Evolutionary conservation across 495 filamentous ascomycete genomes (phyloP).

Genomic region (Baudoinia panamericana): DNA sequence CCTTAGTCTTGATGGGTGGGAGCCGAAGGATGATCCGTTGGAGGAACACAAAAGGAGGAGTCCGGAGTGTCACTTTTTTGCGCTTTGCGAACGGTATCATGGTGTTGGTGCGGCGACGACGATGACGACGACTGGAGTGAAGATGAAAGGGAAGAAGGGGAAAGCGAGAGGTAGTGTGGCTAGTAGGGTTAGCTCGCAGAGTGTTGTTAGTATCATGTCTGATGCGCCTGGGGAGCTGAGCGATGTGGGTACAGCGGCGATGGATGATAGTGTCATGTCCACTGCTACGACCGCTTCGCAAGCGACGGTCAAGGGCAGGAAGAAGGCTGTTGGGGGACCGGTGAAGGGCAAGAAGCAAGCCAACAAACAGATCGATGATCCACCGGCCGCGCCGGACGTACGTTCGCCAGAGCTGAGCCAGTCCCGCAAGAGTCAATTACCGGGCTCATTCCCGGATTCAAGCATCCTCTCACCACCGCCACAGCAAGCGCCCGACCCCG

Average conservation of each 20-base stretch:
- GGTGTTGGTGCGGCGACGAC: slow-evolving; percentile 11
- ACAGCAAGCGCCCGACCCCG: slow-evolving; percentile 1
- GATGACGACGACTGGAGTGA: slow-evolving; percentile 14
- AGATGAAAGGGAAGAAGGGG: slow-evolving; percentile 28
- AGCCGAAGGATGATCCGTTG: slow-evolving; percentile 76
- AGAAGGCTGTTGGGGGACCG: slow-evolving; percentile 19
- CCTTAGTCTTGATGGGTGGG: slow-evolving; percentile 80
- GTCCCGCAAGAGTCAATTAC: slow-evolving; percentile 3
- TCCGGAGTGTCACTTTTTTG: slow-evolving; percentile 72
- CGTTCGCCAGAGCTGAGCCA: slow-evolving; percentile 6
- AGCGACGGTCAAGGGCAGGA: slow-evolving; percentile 36
- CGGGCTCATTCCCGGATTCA: slow-evolving; percentile 1
- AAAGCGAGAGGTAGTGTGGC: slow-evolving; percentile 53
- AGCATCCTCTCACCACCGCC: neutral
- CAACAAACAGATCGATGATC: neutral
- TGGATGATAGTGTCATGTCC: slow-evolving; percentile 59
- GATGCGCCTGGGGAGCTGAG: slow-evolving; percentile 38
- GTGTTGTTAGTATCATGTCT: slow-evolving; percentile 38
- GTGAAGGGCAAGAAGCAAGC: slow-evolving; percentile 32
- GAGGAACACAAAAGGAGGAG: slow-evolving; percentile 75
- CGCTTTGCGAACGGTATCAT: slow-evolving; percentile 35
- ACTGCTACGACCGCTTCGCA: slow-evolving; percentile 43
- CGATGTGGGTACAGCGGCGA: slow-evolving; percentile 29
- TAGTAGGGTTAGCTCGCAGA: slow-evolving; percentile 60
- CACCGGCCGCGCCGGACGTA: neutral